Evolutionary conservation across 2,329 filamentous ascomycete genomes (phyloP).

Genomic region (Myriangium duriaei): DNA sequence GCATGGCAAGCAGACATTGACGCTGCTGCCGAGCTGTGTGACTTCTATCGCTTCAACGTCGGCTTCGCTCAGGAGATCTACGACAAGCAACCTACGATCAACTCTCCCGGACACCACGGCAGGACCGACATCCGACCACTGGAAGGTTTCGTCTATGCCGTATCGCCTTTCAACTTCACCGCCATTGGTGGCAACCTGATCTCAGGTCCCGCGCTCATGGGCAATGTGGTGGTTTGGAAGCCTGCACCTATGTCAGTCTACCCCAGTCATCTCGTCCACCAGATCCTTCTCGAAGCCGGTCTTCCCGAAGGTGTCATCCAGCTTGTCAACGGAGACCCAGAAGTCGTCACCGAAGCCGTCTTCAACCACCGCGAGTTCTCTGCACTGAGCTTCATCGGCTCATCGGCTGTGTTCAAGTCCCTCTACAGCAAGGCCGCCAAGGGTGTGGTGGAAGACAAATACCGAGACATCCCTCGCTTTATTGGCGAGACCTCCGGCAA

Average conservation of each 20-base stretch:
- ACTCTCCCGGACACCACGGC: slow-evolving; percentile 15
- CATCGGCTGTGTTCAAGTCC: slow-evolving; percentile 26
- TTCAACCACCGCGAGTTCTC: slow-evolving; percentile 27
- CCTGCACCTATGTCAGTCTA: slow-evolving; percentile 25
- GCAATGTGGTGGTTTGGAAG: slow-evolving; percentile 34
- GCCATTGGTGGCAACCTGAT: slow-evolving; percentile 29
- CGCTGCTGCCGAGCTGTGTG: slow-evolving; percentile 25
- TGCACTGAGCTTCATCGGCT: slow-evolving; percentile 28
- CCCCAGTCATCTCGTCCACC: slow-evolving; percentile 25
- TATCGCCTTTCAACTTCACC: slow-evolving; percentile 34
- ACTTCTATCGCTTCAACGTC: slow-evolving; percentile 27
- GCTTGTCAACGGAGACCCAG: slow-evolving; percentile 28
- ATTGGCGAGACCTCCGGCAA: slow-evolving; percentile 42
- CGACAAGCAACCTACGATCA: slow-evolving; percentile 24
- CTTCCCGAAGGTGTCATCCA: slow-evolving; percentile 29
- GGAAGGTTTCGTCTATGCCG: slow-evolving; percentile 31
- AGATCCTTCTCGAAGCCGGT: slow-evolving; percentile 31
- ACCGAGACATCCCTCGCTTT: slow-evolving; percentile 31
- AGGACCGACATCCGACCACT: slow-evolving; percentile 27
- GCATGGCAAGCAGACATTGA: slow-evolving; percentile 30
- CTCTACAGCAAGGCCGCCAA: slow-evolving; percentile 24
- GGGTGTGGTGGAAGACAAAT: slow-evolving; percentile 20
- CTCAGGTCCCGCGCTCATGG: slow-evolving; percentile 25
- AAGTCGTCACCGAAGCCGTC: slow-evolving; percentile 24
- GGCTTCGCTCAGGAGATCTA: slow-evolving; percentile 25